Conservation (phyloP, 2,329 filamentous ascomycete species). For the Xylariaceae sp. region DNA sequence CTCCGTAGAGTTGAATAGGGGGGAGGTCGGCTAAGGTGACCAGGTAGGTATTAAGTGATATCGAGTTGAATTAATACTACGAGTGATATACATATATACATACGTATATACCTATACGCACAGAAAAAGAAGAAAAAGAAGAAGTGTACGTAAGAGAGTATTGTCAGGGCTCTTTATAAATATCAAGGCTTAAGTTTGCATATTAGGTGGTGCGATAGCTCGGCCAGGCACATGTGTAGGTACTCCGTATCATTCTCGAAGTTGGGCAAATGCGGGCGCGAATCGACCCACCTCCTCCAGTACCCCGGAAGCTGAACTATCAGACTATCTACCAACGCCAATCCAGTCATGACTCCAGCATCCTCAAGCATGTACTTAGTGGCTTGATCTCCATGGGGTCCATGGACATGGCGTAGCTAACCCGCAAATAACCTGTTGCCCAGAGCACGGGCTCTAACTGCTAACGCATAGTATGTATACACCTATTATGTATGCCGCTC, state of each 20-base stretch:
- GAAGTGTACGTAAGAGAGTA: not conserved
- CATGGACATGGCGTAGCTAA: slow-evolving; percentile 11
- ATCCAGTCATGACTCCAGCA: too few species aligned
- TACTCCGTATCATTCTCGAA: not conserved
- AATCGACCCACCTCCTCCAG: slow-evolving; percentile 23
- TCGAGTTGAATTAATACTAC: too few species aligned
- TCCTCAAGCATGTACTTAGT: too few species aligned
- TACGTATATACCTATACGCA: not conserved
- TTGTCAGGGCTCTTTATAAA: not conserved
- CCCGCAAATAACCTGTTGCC: slow-evolving; percentile 16
- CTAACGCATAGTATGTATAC: too few species aligned
- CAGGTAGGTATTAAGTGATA: too few species aligned
- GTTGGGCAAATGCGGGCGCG: not conserved
- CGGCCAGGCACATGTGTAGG: too few species aligned
- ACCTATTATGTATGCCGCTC: too few species aligned
- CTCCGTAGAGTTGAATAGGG: too few species aligned
- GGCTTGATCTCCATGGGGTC: slow-evolving; percentile 21
- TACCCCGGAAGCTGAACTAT: slow-evolving; percentile 15
- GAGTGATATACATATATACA: too few species aligned
- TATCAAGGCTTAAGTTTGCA: not conserved
- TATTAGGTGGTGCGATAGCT: too few species aligned
- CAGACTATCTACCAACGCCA: slow-evolving; percentile 7
- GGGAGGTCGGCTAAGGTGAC: too few species aligned
- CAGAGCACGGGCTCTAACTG: too few species aligned
- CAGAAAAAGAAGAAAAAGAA: not conserved